These are phyloP conservation scores for Pythium aristosporum DNA, from an alignment of 352 stramenopile genomes.

Conservation along the genomic window DNA sequence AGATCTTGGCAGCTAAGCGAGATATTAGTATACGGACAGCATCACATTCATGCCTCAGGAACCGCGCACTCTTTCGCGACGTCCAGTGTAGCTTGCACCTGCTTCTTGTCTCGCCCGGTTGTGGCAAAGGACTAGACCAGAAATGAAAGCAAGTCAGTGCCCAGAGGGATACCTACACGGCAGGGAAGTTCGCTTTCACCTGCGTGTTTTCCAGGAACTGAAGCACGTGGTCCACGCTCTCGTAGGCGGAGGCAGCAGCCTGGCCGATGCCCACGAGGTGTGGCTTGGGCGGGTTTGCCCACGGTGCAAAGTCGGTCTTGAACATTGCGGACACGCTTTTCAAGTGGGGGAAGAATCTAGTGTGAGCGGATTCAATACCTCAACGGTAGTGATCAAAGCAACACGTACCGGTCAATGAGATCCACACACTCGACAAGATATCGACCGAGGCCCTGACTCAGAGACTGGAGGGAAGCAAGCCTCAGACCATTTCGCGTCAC, in stretches of 20 bases:
- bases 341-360: background rate
- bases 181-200: constrained; percentile 14
- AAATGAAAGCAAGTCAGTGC: background rate
- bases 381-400: background rate
- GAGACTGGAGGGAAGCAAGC: background rate
- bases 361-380: background rate
- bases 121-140: constrained; percentile 19
- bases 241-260: constrained; percentile 24
- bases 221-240: constrained; percentile 36
- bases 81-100: constrained; percentile 30
- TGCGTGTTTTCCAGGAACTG: constrained; percentile 39
- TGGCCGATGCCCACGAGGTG: constrained; percentile 35
- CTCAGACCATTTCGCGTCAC: background rate
- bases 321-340: constrained; percentile 33
- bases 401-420: constrained; percentile 36
- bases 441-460: constrained; percentile 31
- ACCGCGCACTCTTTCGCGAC: constrained; percentile 37
- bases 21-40: background rate
- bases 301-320: constrained; percentile 32
- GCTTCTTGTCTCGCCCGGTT: constrained; percentile 16
- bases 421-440: constrained; percentile 30
- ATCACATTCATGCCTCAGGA: background rate
- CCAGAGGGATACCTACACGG: background rate
- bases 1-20: constrained; percentile 34
- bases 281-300: constrained; percentile 18